A percentile compares a stretch with the other conserved stretches of the same genome.
phyloP scores from a whole-genome alignment of 352 stramenopile genomes.

The Globisporangium orthogonon region DNA sequence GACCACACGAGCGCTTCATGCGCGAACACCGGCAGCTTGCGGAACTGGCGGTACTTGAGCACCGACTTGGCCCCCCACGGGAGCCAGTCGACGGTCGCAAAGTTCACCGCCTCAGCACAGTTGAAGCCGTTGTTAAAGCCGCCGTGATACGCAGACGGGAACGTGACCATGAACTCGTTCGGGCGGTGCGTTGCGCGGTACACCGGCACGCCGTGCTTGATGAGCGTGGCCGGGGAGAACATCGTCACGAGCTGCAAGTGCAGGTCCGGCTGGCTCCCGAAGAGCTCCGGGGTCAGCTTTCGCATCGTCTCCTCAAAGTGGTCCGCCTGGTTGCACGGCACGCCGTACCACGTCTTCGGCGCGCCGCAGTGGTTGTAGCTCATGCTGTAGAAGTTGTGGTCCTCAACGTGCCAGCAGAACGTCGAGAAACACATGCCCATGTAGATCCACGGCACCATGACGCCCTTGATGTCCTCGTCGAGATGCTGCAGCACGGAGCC shows the following conservation, averaged over 20 bases:
- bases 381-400: slow-evolving; percentile 99
- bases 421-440: slow-evolving; percentile 98
- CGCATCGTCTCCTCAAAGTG: slow-evolving; percentile 89
- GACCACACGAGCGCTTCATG: slow-evolving; percentile 82
- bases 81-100: slow-evolving; percentile 87
- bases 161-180: slow-evolving; percentile 98
- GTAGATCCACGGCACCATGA: slow-evolving; percentile 99
- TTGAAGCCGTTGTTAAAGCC: slow-evolving; percentile 98
- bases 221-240: slow-evolving; percentile 67
- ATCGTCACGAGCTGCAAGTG: slow-evolving; percentile 90
- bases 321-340: slow-evolving; percentile 89
- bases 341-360: slow-evolving; percentile 98
- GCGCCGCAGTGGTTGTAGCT: slow-evolving; percentile 98
- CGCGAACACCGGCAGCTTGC: slow-evolving; percentile 81
- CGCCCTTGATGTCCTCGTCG: slow-evolving; percentile 96
- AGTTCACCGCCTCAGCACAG: slow-evolving; percentile 88
- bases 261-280: slow-evolving; percentile 94
- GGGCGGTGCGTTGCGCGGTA: slow-evolving; percentile 93
- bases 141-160: slow-evolving; percentile 96
- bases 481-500: slow-evolving; percentile 94
- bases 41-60: slow-evolving; percentile 66
- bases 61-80: slow-evolving; percentile 73
- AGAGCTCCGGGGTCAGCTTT: slow-evolving; percentile 91
- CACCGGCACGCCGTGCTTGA: slow-evolving; percentile 88
- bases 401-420: slow-evolving; percentile 99